Base-by-base conservation (phyloP, 345 rosid species). In the Eucalyptus pauciflora region DNA sequence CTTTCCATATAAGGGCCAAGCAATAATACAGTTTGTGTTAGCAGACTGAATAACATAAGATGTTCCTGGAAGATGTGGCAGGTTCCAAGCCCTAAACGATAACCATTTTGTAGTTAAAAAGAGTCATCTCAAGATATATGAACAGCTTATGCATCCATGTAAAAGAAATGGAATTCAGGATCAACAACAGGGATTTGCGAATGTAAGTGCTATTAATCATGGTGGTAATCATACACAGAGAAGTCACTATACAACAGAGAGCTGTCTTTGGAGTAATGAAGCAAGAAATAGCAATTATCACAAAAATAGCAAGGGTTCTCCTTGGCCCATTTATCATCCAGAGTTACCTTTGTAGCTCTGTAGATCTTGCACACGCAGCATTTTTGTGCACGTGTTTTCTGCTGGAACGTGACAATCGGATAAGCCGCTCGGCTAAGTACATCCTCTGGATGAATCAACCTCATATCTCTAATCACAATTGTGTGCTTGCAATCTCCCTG, bases 401-500 rank as follows among this genome's bases (percentile, higher is more conserved):
- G 50, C 87, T 92, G 95, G 85, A 93, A 96, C 64, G 89, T 86
- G 50, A 91, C 83, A 87, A 94, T 91, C 3, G 99, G 99, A 95
- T 97, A 98, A 88, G 95, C 96, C 37, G 93, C 91, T 60, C 94
- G 94, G 81, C 90, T 94, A 62, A 93, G 95, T 64, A 93, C 89
- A 88, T 98, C 99, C 27, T 96, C 98, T 1, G 94, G 95, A 91
- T 97, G 97, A 89, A 92, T 92, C 93, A 94, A 90, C 92, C 99
- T 96, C 98, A 96, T 95, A 93, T 98, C 99, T 64, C 97, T 88
- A 62, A 98, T 93, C 86, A 96, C 95, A 62, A 97, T 88, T 87
- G 92, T 93, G 93, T 97, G 99, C 94, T 94, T 96, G 94, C 99
- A 97, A 76, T 92, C 96, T 87, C 99, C 99, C 99, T 97, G 93